phyloP scores from a whole-genome alignment of 345 rosid genomes.

The Brassica rapa region DNA sequence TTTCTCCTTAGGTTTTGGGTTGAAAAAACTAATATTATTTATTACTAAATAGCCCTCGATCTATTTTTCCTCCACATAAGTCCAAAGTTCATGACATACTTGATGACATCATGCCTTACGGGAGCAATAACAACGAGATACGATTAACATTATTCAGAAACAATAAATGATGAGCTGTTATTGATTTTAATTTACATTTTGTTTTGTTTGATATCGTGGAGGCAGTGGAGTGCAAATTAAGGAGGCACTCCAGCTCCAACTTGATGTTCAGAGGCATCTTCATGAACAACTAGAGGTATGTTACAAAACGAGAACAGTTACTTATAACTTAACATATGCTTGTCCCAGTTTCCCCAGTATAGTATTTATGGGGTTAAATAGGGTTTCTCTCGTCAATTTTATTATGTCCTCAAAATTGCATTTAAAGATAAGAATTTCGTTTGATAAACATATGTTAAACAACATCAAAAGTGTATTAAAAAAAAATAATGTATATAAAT shows the following conservation, averaged over 20 bases:
- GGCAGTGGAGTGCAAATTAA: slow-evolving; percentile 67
- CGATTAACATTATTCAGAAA: slow-evolving; percentile 4
- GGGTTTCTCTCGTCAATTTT: neutral
- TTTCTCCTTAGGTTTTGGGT: neutral
- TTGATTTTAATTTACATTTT: slow-evolving; percentile 7
- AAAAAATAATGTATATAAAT: neutral
- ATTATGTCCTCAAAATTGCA: neutral
- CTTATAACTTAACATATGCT: neutral
- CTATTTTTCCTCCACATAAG: neutral
- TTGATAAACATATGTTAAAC: neutral
- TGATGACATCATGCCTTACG: slow-evolving; percentile 19
- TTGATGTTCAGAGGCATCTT: slow-evolving; percentile 88
- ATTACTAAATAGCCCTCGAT: neutral
- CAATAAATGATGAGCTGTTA: neutral
- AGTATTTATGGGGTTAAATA: neutral
- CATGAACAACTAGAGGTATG: slow-evolving; percentile 92
- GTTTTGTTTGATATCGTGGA: slow-evolving; percentile 13
- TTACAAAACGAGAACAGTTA: neutral
- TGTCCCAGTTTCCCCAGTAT: neutral
- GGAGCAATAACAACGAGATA: slow-evolving; percentile 9
- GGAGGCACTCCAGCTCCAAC: slow-evolving; percentile 80
- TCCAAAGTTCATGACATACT: slow-evolving; percentile 19
- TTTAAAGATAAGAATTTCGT: neutral
- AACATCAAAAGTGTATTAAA: neutral
- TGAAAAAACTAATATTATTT: neutral